Base-by-base conservation (phyloP, 768 basidiomycete species). In the Paxillus ammoniavirescens region DNA sequence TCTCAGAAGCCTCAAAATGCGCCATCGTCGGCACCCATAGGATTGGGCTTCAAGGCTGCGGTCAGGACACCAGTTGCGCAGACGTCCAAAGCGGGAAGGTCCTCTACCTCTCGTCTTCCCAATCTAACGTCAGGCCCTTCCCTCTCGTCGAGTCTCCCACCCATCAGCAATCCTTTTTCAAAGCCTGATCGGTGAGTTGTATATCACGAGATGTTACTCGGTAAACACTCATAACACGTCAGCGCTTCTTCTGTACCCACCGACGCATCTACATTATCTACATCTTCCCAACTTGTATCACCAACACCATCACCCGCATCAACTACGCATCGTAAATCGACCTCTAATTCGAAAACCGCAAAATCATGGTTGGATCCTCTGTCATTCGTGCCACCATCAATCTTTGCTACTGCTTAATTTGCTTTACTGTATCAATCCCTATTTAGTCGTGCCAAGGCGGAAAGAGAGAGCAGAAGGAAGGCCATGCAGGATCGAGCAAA, bases 401-500 rank as follows among this genome's bases (percentile, higher is more conserved):
- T 91, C 26, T 90, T 89, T 63, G 81, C 80, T 42, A 69, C 73
- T 58, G 86, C 86, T 54, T 91, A 71, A 89, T 72, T 28, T 57
- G 46, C 54, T 55, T 60, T 63, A 46, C 50, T 63, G 43, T 56
- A 55, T 56, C 52, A 36, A 51, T 36, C 15, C 46, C 58, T 57
- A 58, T 23, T 15, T 64, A 90, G 89, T 60, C 87, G 89, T 18
- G 87, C 88, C 40, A 84, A 75, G 71, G 84, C 83, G 12, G 91
- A 93, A 70, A 77, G 80, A 63, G 84, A 84, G 64, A 91, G 88
- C 60, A 76, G 77, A 64, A 67, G 81, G 55, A 83, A 79, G 67
- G 89, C 85, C 3, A 82, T 92, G 82, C 74, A 80, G 65, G 84
- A 79, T 53, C 81, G 90, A 38, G 87, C 83, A 5, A 79, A 78